A percentile compares a stretch with the other conserved stretches of the same genome.
These are phyloP conservation scores for Tylopilus sp. DNA, from an alignment of 768 basidiomycete species.

Conservation along the genomic window DNA sequence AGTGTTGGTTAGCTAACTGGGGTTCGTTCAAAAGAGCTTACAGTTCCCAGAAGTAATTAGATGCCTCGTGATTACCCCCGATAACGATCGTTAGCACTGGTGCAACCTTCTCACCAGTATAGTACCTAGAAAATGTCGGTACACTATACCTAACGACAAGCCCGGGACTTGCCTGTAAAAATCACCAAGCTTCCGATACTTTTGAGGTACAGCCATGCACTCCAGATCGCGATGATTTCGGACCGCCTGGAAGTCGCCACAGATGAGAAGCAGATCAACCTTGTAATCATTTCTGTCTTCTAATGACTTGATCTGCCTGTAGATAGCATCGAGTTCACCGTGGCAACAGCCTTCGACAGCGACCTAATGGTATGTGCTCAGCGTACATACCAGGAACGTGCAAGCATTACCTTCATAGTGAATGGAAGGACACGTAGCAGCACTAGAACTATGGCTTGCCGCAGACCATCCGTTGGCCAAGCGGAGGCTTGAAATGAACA, in stretches of 20 bases:
- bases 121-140: constrained; percentile 56
- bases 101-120: constrained; percentile 76
- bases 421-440: too few relatives aligned
- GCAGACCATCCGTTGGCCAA: not conserved
- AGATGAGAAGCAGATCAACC: constrained; percentile 85
- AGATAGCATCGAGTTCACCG: constrained; percentile 87
- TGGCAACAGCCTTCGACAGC: constrained; percentile 96
- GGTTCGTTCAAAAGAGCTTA: constrained; percentile 36
- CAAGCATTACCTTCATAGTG: constrained; percentile 25
- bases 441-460: too few relatives aligned
- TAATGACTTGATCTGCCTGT: constrained; percentile 60
- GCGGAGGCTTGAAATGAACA: not conserved
- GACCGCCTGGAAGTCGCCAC: constrained; percentile 95
- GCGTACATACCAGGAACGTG: not conserved
- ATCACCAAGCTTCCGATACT: constrained; percentile 79
- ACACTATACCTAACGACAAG: constrained; percentile 2
- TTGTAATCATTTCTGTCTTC: constrained; percentile 61
- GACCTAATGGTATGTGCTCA: constrained; percentile 44
- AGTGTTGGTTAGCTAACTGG: constrained; percentile 3
- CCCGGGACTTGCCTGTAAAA: constrained; percentile 63
- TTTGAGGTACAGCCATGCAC: constrained; percentile 88
- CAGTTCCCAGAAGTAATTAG: constrained; percentile 96
- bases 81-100: constrained; percentile 90
- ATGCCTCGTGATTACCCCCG: constrained; percentile 97
- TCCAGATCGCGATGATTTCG: constrained; percentile 81